These are phyloP conservation scores for Mantamonas sphyraenae DNA, from an alignment of 78 protist species.

Conservation along the genomic window DNA sequence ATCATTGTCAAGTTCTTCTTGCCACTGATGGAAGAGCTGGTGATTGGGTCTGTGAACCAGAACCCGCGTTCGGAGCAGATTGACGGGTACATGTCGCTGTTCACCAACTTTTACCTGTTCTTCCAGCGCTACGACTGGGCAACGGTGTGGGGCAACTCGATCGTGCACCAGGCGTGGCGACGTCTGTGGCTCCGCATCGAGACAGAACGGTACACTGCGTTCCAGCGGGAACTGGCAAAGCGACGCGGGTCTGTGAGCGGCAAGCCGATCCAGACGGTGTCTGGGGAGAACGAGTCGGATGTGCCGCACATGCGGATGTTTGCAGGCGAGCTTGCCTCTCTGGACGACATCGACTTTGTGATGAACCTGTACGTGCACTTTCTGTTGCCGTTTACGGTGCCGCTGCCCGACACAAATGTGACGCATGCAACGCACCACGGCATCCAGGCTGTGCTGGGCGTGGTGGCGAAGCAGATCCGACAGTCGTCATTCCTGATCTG, in stretches of 20 bases:
- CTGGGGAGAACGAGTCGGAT: too few relatives aligned
- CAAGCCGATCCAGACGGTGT: too few relatives aligned
- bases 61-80: not conserved
- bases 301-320: too few relatives aligned
- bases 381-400: constrained; percentile 24
- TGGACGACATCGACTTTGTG: constrained; percentile 17
- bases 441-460: constrained; percentile 27
- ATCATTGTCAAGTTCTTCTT: not conserved
- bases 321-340: constrained; percentile 18
- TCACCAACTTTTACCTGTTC: constrained; percentile 5
- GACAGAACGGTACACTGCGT: constrained; percentile 2
- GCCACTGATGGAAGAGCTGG: constrained; percentile 3
- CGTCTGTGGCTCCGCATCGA: constrained; percentile 12
- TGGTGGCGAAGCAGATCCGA: constrained; percentile 14
- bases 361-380: constrained; percentile 7
- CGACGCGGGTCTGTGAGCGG: too few relatives aligned
- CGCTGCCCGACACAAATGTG: constrained; percentile 11
- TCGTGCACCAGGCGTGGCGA: constrained; percentile 17
- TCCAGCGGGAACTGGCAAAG: not conserved
- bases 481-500: constrained; percentile 19
- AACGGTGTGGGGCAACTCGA: constrained; percentile 13
- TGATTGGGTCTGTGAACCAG: not conserved
- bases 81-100: constrained; percentile 4
- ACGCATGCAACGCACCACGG: constrained; percentile 40
- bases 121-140: constrained; percentile 26